Base-by-base conservation (phyloP, 2,329 filamentous ascomycete species). In the Camillea tinctor region DNA sequence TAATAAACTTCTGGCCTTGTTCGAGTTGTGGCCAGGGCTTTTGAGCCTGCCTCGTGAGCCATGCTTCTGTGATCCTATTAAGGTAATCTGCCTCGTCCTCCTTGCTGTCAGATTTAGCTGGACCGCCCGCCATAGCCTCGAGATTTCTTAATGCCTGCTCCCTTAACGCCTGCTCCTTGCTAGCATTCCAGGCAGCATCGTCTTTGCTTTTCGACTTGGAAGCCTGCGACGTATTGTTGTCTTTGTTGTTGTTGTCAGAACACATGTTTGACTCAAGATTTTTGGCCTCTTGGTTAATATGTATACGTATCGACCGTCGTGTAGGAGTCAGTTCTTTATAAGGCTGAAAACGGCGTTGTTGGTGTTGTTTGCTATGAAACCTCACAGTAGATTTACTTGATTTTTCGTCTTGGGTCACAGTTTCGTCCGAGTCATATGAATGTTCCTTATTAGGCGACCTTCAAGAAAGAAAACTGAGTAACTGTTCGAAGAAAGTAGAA, bases 1-100 rank as follows among this genome's bases (percentile, higher is more conserved):
- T 40, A 13, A 66, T 17, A 22, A 56, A 65, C 17, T 54, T 24
- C 9, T 58, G 6, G 5, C 44, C 57, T 20, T 63, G 55, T 20
- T 54, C 49, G 8, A 69, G 61, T 24, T 56, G 21, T 21, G 54
- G 48, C 67, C 68, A 69, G 6, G 60, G 58, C 4, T 55, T 21
- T 3, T 22, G 49, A 1, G 52, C 30, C 17, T 63, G n/a, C 53
- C 59, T 59, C 21, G 44, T 21, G 19, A 54, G 15, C 15, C 13
- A 44, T 44, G 36, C 36, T 9, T n/a, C n/a, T 7, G 17, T 17
- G 36, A 6, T 13, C 4, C 57, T 4, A 1, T 63, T 2, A n/a
- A n/a, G n/a, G 15, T 61, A 64, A 1, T 26, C 23, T 49, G 60
- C 21, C 55, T 55, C 56, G 3, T 54, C 60, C 26, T 64, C 55